Base-by-base conservation (phyloP, 257 asterid species). In the Forsythia viridissima region DNA sequence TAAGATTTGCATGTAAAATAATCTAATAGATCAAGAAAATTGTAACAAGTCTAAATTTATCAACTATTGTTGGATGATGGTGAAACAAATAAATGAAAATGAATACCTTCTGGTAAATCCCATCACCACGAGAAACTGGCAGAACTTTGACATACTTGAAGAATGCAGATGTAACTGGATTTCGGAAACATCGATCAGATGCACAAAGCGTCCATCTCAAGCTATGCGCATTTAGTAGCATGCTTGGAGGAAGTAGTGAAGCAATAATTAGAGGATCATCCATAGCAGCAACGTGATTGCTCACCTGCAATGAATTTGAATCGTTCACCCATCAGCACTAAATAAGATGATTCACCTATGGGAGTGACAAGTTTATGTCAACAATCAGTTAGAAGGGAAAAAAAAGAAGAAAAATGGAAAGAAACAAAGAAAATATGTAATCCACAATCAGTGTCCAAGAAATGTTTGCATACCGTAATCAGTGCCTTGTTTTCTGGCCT, bases 171-270 rank as follows among this genome's bases (percentile, higher is more conserved):
- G 94, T 89, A 41, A 89, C 90, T 18, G 96, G 85, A 86, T 90
- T 92, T 57, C 84, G 88, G 84, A 93, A 93, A 83, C 98, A 93
- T n/a, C 98, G 88, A 84, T 93, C 98, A 69, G 98, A 85, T 73
- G 98, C 98, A 88, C 98, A 93, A 48, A 94, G 92, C 11, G 98
- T 92, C 98, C 97, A 94, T 77, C 98, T 87, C 87, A 91, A 79
- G 72, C 83, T 88, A 61, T 84, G 86, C 69, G 97, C 97, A 86
- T 92, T 87, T 16, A 94, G 76, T 85, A 94, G 76, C 82, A 94
- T 83, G 65, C 90, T 88, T 43, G 91, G 97, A 30, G 97, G 92
- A 75, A 94, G 94, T 48, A 94, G 78, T 55, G 98, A 83, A 82
- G 98, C 93, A 81, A 94, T 87, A 70, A 94, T 90, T 48, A 94